These are phyloP conservation scores for Dichotomopilus funicola DNA, from an alignment of 2,329 filamentous ascomycete species.

Conservation along the genomic window DNA sequence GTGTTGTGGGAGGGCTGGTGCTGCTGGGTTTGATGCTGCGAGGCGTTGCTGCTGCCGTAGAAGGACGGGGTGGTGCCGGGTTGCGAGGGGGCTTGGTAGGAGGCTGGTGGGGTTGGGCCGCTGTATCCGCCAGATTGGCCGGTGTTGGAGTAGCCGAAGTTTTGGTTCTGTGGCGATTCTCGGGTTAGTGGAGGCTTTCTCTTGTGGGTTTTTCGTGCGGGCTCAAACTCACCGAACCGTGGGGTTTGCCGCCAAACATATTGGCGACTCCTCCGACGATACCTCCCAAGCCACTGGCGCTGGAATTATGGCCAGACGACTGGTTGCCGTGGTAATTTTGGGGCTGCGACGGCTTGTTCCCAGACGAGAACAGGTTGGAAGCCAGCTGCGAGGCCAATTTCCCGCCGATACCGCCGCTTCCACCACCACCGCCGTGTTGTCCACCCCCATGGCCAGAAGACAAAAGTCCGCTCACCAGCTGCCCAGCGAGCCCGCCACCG, in stretches of 20 bases:
- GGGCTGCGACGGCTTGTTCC: slow-evolving; percentile 39
- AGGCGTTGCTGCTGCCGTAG: slow-evolving; percentile 24
- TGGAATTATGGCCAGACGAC: slow-evolving; percentile 32
- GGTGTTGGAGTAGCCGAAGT: slow-evolving; percentile 57
- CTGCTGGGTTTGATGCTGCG: slow-evolving; percentile 18
- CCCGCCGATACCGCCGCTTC: slow-evolving; percentile 35
- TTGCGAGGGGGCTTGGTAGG: slow-evolving; percentile 44
- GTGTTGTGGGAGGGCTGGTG: slow-evolving; percentile 20
- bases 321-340: slow-evolving; percentile 46
- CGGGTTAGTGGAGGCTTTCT: background rate
- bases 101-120: slow-evolving; percentile 56
- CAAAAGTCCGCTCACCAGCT: slow-evolving; percentile 38
- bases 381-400: slow-evolving; percentile 53
- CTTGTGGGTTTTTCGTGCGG: background rate
- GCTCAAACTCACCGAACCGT: slow-evolving; percentile 32
- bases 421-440: slow-evolving; percentile 21
- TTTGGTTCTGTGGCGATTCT: slow-evolving; percentile 37
- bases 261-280: slow-evolving; percentile 50
- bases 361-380: slow-evolving; percentile 47
- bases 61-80: slow-evolving; percentile 26
- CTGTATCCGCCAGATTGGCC: slow-evolving; percentile 48
- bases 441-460: slow-evolving; percentile 25
- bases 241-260: slow-evolving; percentile 45
- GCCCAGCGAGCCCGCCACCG: slow-evolving; percentile 38
- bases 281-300: slow-evolving; percentile 44